phyloP scores from a whole-genome alignment of 164 flowering plant genomes.

The Tetrastigma voinierianum region DNA sequence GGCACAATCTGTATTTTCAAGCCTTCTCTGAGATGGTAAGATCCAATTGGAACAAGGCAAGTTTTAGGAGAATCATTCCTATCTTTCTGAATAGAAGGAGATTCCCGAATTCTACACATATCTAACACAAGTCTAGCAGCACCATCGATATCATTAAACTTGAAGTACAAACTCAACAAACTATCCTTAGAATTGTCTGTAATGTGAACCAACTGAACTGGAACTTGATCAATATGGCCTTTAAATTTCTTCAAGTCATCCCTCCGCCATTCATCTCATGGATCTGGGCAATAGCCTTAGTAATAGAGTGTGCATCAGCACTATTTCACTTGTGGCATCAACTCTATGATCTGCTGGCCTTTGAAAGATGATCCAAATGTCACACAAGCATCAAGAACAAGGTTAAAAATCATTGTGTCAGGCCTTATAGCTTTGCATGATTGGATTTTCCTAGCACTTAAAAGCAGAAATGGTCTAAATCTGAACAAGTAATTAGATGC shows the following conservation, averaged over 20 bases:
- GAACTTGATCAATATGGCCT: conserved; percentile 38
- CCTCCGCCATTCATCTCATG: conserved; percentile 74
- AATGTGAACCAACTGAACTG: conserved; percentile 39
- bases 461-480: conserved; percentile 37
- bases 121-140: conserved; percentile 56
- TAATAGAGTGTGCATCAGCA: conserved; percentile 66
- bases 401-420: conserved; percentile 64
- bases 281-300: conserved; percentile 48
- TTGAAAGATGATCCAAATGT: conserved; percentile 49
- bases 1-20: conserved; percentile 55
- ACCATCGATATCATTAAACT: conserved; percentile 66
- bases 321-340: conserved; percentile 56
- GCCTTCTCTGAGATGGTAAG: conserved; percentile 47
- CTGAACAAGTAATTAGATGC: conserved; percentile 76
- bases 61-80: conserved; percentile 26
- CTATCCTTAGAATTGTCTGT: conserved; percentile 63
- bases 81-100: conserved; percentile 13
- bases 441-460: conserved; percentile 17
- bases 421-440: conserved; percentile 35
- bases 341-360: conserved; percentile 62
- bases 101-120: conserved; percentile 24
- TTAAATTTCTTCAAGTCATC: conserved; percentile 71
- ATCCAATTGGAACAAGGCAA: conserved; percentile 51
- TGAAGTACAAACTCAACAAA: conserved; percentile 72
- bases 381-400: conserved; percentile 77